Base-by-base conservation (phyloP, 305 asterid genomes). In the Fraxinus baroniana region DNA sequence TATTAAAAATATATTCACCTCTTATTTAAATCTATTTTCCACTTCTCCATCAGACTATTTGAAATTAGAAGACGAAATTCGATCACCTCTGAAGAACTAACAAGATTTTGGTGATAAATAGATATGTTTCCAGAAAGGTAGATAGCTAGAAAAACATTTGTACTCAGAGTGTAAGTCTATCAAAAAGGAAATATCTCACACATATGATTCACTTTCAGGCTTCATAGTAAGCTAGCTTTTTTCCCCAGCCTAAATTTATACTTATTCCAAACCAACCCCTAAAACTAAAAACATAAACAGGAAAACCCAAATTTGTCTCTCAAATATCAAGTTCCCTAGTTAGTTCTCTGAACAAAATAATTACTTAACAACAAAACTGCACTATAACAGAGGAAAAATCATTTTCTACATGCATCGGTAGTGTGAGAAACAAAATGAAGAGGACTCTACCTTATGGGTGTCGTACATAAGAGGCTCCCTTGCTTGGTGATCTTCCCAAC, bases 401-500 rank as follows among this genome's bases (percentile, higher is more conserved):
- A 62, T 62, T 76, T 44, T 81, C 79, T 20, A 57, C 18, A 36
- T 26, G 3, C 78, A 57, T 60, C 68, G 49, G 74, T 33, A 79
- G 22, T 46, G 37, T 46, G 72, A 70, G 46, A 33, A 55, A 74
- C 32, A 80, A 33, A 44, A 76, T 73, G 35, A 77, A 39, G 37
- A 2, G 24, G 79, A 90, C 86, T 28, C 30, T 89, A 96, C 99
- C 99, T 94, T 82, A 84, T 82, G 74, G 90, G 75, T 77, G 97
- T 90, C 70, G 99, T 98, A 82, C 93, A 90, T 80, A 96, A 73
- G 75, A 89, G 81, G 6, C 86, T 83, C 82, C 98, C 97, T 84
- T 90, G 93, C 90, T 94, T 92, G 86, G 82, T 82, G 84, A 96
- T 90, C 93, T 89, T 96, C 73, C 99, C 99, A 44, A 92, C 98